Evolutionary conservation across 257 asterid species (phyloP).

Genomic region (Rauvolfia tetraphylla): DNA sequence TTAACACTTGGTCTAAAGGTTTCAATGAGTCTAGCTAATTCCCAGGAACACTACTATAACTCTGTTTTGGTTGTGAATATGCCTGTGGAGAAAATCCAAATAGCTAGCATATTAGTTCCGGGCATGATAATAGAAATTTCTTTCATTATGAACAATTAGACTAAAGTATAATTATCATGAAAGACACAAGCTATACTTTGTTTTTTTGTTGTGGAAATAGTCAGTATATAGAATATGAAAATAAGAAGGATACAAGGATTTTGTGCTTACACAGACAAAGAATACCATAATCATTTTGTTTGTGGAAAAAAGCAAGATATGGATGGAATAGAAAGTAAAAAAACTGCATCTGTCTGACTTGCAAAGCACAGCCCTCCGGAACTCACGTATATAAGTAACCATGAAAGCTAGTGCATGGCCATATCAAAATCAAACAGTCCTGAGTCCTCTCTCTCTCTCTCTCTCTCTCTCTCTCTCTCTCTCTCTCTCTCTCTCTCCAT

Average conservation of each 20-base stretch:
- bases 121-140: no score
- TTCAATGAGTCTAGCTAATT: no score
- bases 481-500: conserved; percentile 8
- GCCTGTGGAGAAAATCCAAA: background rate
- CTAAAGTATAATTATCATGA: no score
- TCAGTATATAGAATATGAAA: background rate
- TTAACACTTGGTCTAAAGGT: no score
- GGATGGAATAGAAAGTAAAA: conserved; percentile 18
- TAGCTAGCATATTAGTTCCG: no score
- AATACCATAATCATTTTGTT: conserved; percentile 10
- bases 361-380: conserved; percentile 5
- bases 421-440: conserved; percentile 22
- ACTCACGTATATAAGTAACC: conserved; percentile 12
- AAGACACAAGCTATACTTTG: no score
- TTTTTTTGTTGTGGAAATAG: background rate
- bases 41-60: no score
- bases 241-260: conserved; percentile 5
- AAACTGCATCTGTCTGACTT: conserved; percentile 17
- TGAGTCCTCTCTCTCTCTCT: background rate
- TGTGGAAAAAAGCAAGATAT: conserved; percentile 20
- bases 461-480: background rate
- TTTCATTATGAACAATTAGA: no score
- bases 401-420: conserved; percentile 29
- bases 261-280: conserved; percentile 10
- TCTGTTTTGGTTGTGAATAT: no score